phyloP scores from a whole-genome alignment of 352 stramenopile species.

The Elongisporangium prolatum region DNA sequence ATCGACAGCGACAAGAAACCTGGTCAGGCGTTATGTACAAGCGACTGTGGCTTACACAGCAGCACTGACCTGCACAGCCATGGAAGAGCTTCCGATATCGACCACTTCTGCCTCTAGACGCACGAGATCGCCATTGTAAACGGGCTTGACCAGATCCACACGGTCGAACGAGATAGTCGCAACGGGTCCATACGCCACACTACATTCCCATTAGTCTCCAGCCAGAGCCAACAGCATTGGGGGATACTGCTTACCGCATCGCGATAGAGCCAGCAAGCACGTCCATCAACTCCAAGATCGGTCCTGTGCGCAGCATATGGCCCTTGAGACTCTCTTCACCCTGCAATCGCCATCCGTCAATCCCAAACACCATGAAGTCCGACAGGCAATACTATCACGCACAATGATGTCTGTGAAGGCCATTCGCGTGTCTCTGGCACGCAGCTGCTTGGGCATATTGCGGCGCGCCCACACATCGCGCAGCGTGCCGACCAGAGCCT shows the following conservation, averaged over 20 bases:
- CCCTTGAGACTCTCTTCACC: constrained; percentile 42
- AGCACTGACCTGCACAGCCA: constrained; percentile 22
- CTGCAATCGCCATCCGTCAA: constrained; percentile 9
- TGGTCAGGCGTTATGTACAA: too few relatives aligned
- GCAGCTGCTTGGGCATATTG: constrained; percentile 10
- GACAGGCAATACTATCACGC: background rate
- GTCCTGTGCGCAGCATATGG: constrained; percentile 41
- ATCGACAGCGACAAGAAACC: too few relatives aligned
- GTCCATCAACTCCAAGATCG: constrained; percentile 35
- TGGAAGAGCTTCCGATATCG: constrained; percentile 26
- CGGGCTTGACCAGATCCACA: constrained; percentile 38
- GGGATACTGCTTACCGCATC: constrained; percentile 6
- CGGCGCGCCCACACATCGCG: constrained; percentile 11
- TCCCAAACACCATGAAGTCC: background rate
- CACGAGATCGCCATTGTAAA: constrained; percentile 34
- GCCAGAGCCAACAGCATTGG: background rate
- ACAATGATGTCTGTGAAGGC: constrained; percentile 50
- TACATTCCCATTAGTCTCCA: constrained; percentile 2
- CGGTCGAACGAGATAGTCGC: constrained; percentile 59
- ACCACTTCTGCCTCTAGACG: constrained; percentile 31
- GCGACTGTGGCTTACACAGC: background rate
- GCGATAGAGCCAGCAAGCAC: constrained; percentile 19
- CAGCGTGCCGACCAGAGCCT: background rate
- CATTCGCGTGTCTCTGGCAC: constrained; percentile 27
- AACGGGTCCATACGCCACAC: constrained; percentile 23